Evolutionary conservation across 495 filamentous ascomycete genomes (phyloP), one percentile per base, ranked within the genome.

Genomic region (Penicillium salamii): DNA sequence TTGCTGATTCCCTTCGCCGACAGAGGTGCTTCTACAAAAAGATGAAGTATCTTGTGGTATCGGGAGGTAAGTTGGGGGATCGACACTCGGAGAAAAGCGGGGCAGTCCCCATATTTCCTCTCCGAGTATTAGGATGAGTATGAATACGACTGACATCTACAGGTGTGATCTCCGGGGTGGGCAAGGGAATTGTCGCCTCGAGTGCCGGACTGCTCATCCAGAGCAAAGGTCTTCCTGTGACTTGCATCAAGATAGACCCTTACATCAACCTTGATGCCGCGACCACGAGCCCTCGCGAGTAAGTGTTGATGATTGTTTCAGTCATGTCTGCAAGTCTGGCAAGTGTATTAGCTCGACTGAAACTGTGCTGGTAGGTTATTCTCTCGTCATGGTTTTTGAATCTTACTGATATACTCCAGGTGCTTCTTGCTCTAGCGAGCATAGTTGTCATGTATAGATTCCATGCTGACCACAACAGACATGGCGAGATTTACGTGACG

Each of bases 81-180:
- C 41, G 19, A 11, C 29, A 19, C 2, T 13, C 18, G 32, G 32
- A 12, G 20, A 44, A 44, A 34, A 34, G 42, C 42, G 29, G 42
- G 42, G 42, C 42, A 26, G 14, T 29, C 21, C 31, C 11, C 19
- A 39, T 39, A 23, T 23, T 18, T 28, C 37, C n/a, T n/a, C n/a
- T n/a, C n/a, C n/a, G n/a, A n/a, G n/a, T n/a, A n/a, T n/a, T n/a
- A n/a, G n/a, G n/a, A n/a, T n/a, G n/a, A n/a, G n/a, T 7, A 28
- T 19, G 28, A 13, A 17, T 1, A 11, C 7, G 6, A 44, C 42
- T 44, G 13, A 44, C 28, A n/a, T 21, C 5, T 0, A 13, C 39
- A 84, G 82, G 85, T 70, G 81, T 87, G 52, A 88, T 89, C 42
- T 81, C 77, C 52, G 87, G 88, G 46, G 83, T 90, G 63, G 87